Percentiles rank a stretch among this genome's conserved stretches.
Evolutionary conservation across 2,329 filamentous ascomycete species (phyloP).

Genomic region (Chaetomiaceae sp.): DNA sequence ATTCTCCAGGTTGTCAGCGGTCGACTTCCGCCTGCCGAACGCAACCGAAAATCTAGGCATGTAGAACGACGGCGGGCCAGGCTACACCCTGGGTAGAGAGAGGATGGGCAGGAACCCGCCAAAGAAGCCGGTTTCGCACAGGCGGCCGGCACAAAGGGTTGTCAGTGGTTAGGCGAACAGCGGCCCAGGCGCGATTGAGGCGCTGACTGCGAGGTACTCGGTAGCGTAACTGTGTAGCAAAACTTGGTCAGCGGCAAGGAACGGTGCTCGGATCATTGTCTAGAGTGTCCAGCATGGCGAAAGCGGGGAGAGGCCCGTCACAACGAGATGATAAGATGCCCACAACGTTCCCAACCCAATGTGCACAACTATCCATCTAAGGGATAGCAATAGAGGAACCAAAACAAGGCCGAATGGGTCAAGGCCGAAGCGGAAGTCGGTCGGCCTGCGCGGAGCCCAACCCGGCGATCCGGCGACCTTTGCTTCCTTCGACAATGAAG

Average conservation of each 20-base stretch:
- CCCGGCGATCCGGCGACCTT: background rate
- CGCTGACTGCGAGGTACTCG: background rate
- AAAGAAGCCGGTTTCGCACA: background rate
- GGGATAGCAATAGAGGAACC: background rate
- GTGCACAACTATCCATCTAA: too few relatives aligned
- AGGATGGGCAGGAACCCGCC: background rate
- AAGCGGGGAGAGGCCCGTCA: background rate
- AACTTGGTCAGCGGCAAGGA: background rate
- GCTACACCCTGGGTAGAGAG: background rate
- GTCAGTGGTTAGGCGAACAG: background rate
- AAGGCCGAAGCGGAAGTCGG: background rate
- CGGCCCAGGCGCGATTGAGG: background rate
- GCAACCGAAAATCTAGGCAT: conserved; percentile 61
- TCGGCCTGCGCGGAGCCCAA: background rate
- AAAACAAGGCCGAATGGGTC: background rate
- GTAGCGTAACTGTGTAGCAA: background rate
- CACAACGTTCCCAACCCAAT: background rate
- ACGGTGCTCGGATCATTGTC: background rate
- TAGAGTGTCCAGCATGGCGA: background rate
- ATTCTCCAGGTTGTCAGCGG: conserved; percentile 53
- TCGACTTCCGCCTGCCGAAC: conserved; percentile 57
- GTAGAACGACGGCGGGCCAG: conserved; percentile 34
- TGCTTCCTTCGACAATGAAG: too few relatives aligned
- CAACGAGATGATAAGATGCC: background rate
- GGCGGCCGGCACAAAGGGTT: background rate